Conservation (phyloP, 257 asterid species). For the Echites panduratus region DNA sequence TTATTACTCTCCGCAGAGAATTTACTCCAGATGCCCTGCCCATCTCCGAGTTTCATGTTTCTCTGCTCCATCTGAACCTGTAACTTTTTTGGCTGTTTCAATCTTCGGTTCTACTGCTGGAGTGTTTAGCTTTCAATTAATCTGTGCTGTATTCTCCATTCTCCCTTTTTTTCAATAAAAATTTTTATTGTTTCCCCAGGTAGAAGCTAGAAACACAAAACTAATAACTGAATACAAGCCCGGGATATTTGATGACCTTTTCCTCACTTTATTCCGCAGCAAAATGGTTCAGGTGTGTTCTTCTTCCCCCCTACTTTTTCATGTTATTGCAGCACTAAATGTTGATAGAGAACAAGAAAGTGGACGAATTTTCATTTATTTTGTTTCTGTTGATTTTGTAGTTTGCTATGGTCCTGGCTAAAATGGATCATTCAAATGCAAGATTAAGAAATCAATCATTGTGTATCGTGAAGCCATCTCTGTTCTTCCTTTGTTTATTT, state of each 20-base stretch:
- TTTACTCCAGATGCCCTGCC: not conserved
- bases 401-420: not conserved
- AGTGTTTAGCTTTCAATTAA: not conserved
- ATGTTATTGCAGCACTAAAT: not conserved
- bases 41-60: conserved; percentile 16
- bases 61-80: conserved; percentile 15
- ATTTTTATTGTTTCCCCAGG: conserved; percentile 15
- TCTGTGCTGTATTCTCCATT: not conserved
- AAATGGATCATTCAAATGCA: not conserved
- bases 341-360: not conserved
- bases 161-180: not conserved
- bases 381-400: no score
- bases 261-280: conserved; percentile 56
- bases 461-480: not conserved
- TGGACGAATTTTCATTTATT: no score
- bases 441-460: not conserved
- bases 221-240: conserved; percentile 38
- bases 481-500: not conserved
- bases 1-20: not conserved
- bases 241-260: conserved; percentile 46
- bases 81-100: not conserved
- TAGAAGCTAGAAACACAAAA: conserved; percentile 28
- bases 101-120: no score
- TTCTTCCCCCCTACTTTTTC: not conserved
- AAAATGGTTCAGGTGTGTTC: conserved; percentile 61